These are phyloP conservation scores for Meyerozyma sp. DNA, from an alignment of 1,139 yeast genomes.

Conservation along the genomic window DNA sequence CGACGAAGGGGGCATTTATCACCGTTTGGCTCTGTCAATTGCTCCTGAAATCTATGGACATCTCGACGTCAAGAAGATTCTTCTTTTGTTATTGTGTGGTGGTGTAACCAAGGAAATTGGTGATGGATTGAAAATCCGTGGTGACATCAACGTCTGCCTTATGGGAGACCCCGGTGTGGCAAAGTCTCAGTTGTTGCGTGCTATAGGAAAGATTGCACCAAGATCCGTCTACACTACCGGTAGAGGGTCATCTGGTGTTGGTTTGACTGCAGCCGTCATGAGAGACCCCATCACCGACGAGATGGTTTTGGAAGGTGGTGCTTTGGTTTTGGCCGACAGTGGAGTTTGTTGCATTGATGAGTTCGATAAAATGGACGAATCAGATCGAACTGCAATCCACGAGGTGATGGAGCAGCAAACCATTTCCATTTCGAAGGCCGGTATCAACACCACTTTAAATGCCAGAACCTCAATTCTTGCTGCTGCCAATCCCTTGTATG, in stretches of 20 bases:
- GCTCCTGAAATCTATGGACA: slow-evolving; percentile 99
- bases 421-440: slow-evolving; percentile 95
- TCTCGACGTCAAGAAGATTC: slow-evolving; percentile 86
- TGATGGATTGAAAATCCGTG: slow-evolving; percentile 96
- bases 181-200: slow-evolving; percentile 90
- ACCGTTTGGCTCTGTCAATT: slow-evolving; percentile 77
- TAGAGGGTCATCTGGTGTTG: slow-evolving; percentile 98
- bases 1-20: slow-evolving; percentile 65
- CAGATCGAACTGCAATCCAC: slow-evolving; percentile 95
- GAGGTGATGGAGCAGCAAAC: slow-evolving; percentile 99
- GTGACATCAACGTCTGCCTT: slow-evolving; percentile 91
- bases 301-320: slow-evolving; percentile 98
- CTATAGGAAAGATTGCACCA: slow-evolving; percentile 90
- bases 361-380: slow-evolving; percentile 97
- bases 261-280: slow-evolving; percentile 98
- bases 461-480: slow-evolving; percentile 95
- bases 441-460: slow-evolving; percentile 92
- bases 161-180: slow-evolving; percentile 99
- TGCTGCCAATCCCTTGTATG: slow-evolving; percentile 96
- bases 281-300: slow-evolving; percentile 98
- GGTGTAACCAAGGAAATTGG: slow-evolving; percentile 94
- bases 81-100: slow-evolving; percentile 79
- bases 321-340: slow-evolving; percentile 92
- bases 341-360: slow-evolving; percentile 99
- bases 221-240: slow-evolving; percentile 98